Conservation (phyloP, 352 stramenopile species). For the Globisporangium okanoganense region DNA sequence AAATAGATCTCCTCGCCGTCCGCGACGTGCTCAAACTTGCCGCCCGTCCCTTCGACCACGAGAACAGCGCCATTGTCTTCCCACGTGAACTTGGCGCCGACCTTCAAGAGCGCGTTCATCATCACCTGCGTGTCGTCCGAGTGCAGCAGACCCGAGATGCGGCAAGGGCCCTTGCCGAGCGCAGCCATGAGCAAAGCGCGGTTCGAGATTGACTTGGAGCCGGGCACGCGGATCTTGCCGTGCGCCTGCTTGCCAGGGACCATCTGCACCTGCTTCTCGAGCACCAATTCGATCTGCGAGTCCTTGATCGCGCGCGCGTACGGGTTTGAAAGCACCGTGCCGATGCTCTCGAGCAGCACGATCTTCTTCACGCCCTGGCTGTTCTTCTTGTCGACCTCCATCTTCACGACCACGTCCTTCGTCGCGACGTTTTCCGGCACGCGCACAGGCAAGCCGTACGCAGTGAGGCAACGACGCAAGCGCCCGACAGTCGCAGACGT, state of each 20-base stretch:
- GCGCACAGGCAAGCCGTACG: constrained; percentile 65
- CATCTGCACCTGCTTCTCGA: constrained; percentile 73
- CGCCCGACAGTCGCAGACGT: constrained; percentile 65
- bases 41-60: constrained; percentile 74
- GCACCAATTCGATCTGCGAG: constrained; percentile 67
- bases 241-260: constrained; percentile 38
- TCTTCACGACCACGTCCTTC: constrained; percentile 69
- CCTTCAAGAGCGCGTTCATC: constrained; percentile 92
- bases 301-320: constrained; percentile 71
- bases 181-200: constrained; percentile 95
- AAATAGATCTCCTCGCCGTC: constrained; percentile 73
- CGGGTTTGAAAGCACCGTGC: constrained; percentile 59
- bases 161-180: constrained; percentile 81
- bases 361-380: constrained; percentile 80
- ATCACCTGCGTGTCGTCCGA: constrained; percentile 98
- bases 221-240: constrained; percentile 87
- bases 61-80: constrained; percentile 71
- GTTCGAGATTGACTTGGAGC: constrained; percentile 98
- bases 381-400: constrained; percentile 89
- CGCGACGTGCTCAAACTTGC: constrained; percentile 42
- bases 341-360: constrained; percentile 68
- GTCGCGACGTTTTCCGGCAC: constrained; percentile 57
- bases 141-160: constrained; percentile 92
- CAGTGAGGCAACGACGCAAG: constrained; percentile 61
- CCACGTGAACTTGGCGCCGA: constrained; percentile 85